These are phyloP conservation scores for Saposhnikovia divaricata DNA, from an alignment of 129 eudicot genomes.

Conservation along the genomic window DNA sequence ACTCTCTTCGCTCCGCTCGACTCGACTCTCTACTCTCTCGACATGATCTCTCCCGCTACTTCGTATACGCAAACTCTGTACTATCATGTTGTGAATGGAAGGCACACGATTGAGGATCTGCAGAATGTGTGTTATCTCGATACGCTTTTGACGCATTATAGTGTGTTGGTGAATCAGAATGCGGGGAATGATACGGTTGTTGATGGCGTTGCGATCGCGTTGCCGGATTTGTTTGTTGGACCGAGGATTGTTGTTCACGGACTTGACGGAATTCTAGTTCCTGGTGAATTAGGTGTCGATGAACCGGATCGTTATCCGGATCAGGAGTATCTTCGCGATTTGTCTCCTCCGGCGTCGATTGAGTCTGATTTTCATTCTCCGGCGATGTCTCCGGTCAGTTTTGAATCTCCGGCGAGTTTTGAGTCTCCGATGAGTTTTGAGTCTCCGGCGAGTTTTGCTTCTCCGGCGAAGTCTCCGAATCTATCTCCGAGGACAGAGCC, in stretches of 20 bases:
- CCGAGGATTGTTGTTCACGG: slow-evolving; percentile 5
- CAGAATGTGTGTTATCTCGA: slow-evolving; percentile 20
- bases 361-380: not conserved
- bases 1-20: slow-evolving; percentile 31
- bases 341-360: not conserved
- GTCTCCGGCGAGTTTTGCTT: not conserved
- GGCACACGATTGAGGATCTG: slow-evolving; percentile 20
- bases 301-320: not conserved
- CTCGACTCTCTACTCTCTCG: slow-evolving; percentile 26
- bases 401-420: not conserved
- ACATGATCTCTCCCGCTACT: slow-evolving; percentile 23
- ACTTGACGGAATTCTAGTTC: slow-evolving; percentile 9
- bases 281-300: not conserved
- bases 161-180: slow-evolving; percentile 10
- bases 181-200: not conserved
- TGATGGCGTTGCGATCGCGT: not conserved
- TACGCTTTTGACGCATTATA: slow-evolving; percentile 23
- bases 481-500: not conserved
- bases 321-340: no score
- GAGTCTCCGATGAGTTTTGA: not conserved
- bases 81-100: slow-evolving; percentile 27
- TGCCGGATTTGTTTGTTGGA: slow-evolving; percentile 9
- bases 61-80: slow-evolving; percentile 25
- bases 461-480: not conserved
- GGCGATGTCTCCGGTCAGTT: not conserved